These are phyloP conservation scores for Aphanomyces astaci DNA, from an alignment of 352 stramenopile species.

Conservation along the genomic window DNA sequence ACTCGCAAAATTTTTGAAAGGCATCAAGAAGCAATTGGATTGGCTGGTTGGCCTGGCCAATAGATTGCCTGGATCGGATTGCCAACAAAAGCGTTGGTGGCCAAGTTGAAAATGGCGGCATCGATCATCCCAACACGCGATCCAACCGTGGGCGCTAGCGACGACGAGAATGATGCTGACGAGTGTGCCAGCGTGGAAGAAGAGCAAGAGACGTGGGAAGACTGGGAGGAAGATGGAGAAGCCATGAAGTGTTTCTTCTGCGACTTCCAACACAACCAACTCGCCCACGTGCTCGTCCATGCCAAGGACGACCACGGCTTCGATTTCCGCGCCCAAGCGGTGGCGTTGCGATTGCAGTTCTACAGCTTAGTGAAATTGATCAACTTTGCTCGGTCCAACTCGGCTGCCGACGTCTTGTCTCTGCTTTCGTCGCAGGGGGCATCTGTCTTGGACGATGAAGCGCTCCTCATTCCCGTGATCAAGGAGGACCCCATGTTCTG, in stretches of 20 bases:
- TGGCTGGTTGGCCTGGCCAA: background rate
- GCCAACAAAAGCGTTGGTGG: background rate
- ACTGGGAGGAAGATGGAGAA: constrained; percentile 71
- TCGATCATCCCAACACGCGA: background rate
- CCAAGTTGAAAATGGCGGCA: background rate
- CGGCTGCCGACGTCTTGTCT: constrained; percentile 36
- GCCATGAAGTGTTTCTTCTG: constrained; percentile 72
- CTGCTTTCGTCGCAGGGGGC: constrained; percentile 39
- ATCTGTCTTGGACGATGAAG: constrained; percentile 49
- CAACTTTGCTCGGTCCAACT: constrained; percentile 55
- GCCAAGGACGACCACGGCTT: constrained; percentile 47
- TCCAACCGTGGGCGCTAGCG: background rate
- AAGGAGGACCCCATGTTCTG: constrained; percentile 75
- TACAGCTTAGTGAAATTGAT: constrained; percentile 75
- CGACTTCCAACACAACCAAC: constrained; percentile 33
- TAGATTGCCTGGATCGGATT: background rate
- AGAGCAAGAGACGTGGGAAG: constrained; percentile 64
- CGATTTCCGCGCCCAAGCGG: constrained; percentile 48
- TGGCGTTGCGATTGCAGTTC: constrained; percentile 47
- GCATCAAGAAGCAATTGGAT: too few species aligned
- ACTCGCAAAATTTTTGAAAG: too few species aligned
- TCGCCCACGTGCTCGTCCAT: constrained; percentile 55
- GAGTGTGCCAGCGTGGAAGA: constrained; percentile 9
- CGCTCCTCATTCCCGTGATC: constrained; percentile 69
- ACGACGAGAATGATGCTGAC: background rate